Evolutionary conservation across 129 eudicot genomes (phyloP), one percentile per base, ranked within the genome.

Genomic region (Helianthus annuus): DNA sequence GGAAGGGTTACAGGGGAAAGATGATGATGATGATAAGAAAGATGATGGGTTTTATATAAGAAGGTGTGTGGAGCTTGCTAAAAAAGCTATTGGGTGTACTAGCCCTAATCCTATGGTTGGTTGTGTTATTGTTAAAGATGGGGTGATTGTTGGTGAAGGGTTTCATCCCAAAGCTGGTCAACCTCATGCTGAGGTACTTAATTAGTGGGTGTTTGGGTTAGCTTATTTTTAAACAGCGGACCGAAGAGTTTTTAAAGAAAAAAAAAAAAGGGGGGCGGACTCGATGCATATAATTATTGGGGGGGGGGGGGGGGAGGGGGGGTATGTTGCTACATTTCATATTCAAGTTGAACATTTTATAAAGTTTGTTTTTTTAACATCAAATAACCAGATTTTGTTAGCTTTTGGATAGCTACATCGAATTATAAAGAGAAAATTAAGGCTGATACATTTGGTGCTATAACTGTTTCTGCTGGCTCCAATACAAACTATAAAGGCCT

Each of bases 71-170:
- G 97, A 86, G 88, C 77, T 90, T 45, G 99, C 99, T 63, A 88
- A 54, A 66, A 86, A 73, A 64, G 94, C 96, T 19, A 22, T 85
- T 79, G 99, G 97, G 81, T 69, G 62, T 73, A 95, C 99, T 32
- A 95, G 96, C 65, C 99, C 99, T 79, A 95, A 95, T 88, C 99
- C 99, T 7, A 83, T 95, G 99, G 99, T 90, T 70, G 99, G 99
- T 14, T 90, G 97, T 83, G 96, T 90, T 48, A 95, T 95, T 83
- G 99, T 95, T 62, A 95, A 90, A 66, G 94, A 90, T 83, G 97
- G 91, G 46, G 78, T 88, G 70, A 80, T 95, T 68, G 94, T 95
- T 73, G 99, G 99, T 10, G 88, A 95, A 88, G 99, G 99, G 17
- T 95, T 90, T 82, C 99, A 95, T 70, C 99, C 99, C 0, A 95